A percentile compares a stretch with the other conserved stretches of the same genome.
Conservation (phyloP, 139 green algal genomes). For the Nannochloris sp. region DNA sequence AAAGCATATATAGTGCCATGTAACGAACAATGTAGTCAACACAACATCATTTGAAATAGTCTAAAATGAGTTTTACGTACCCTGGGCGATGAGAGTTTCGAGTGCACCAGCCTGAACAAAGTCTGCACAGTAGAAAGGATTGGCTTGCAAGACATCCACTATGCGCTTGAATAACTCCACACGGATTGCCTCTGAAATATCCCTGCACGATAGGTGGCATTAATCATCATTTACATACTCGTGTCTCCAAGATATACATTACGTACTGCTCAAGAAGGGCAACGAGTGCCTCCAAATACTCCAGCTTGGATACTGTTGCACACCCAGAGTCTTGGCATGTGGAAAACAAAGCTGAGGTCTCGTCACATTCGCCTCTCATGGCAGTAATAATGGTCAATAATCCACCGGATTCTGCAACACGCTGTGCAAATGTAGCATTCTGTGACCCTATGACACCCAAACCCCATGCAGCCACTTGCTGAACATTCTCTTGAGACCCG, state of each 20-base stretch:
- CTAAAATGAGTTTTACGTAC: not conserved
- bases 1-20: too few species aligned
- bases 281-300: conserved; percentile 4
- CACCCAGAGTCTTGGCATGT: conserved; percentile 12
- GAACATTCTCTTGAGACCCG: not conserved
- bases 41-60: too few species aligned
- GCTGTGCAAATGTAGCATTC: not conserved
- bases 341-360: not conserved
- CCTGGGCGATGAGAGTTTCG: not conserved
- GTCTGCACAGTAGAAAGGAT: conserved; percentile 1
- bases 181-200: not conserved
- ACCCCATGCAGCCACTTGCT: conserved; percentile 13
- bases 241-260: not conserved
- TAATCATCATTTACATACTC: not conserved
- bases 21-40: too few species aligned
- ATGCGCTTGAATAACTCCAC: not conserved
- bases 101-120: conserved; percentile 10
- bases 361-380: not conserved
- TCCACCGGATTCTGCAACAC: not conserved
- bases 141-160: not conserved
- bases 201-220: not conserved
- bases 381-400: conserved; percentile 4
- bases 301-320: conserved; percentile 6
- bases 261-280: conserved; percentile 8
- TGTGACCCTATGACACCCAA: conserved; percentile 13